These are phyloP conservation scores for Hyphopichia khmerensis DNA, from an alignment of 1,139 yeast genomes.

Conservation along the genomic window DNA sequence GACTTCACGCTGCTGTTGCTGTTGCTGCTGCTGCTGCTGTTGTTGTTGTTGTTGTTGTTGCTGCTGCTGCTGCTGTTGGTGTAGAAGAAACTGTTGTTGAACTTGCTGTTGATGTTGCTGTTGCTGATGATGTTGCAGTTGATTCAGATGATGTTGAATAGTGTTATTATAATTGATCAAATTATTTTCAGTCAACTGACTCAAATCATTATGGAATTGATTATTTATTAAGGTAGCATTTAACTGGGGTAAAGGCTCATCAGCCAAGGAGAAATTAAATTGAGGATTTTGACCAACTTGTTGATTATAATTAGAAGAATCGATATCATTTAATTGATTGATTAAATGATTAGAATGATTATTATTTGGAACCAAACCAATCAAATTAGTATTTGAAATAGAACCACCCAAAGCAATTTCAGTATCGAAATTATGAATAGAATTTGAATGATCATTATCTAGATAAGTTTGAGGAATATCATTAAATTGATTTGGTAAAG, in stretches of 20 bases:
- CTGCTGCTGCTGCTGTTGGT: neutral
- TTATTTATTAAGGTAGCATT: slow-evolving; percentile 2
- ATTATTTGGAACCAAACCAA: slow-evolving; percentile 11
- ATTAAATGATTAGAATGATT: neutral
- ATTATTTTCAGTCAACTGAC: slow-evolving; percentile 29
- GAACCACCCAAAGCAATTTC: slow-evolving; percentile 45
- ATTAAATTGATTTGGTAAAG: neutral
- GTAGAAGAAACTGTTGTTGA: neutral
- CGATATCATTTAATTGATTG: neutral
- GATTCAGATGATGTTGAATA: neutral
- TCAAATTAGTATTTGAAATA: slow-evolving; percentile 37
- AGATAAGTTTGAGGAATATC: slow-evolving; percentile 3
- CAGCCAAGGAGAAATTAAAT: slow-evolving; percentile 13
- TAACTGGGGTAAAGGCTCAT: slow-evolving; percentile 3
- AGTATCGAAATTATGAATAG: slow-evolving; percentile 22
- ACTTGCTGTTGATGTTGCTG: slow-evolving; percentile 7
- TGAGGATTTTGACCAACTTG: slow-evolving; percentile 4
- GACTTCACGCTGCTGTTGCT: slow-evolving; percentile 13
- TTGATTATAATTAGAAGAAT: slow-evolving; percentile 2
- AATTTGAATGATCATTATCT: slow-evolving; percentile 10
- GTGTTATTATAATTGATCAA: slow-evolving; percentile 14
- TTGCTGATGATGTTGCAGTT: slow-evolving; percentile 6
- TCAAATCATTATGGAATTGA: slow-evolving; percentile 6
- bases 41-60: neutral
- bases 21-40: slow-evolving; percentile 8